These are phyloP conservation scores for Pholiota adiposa DNA, from an alignment of 1,284 basidiomycete species.

Conservation along the genomic window DNA sequence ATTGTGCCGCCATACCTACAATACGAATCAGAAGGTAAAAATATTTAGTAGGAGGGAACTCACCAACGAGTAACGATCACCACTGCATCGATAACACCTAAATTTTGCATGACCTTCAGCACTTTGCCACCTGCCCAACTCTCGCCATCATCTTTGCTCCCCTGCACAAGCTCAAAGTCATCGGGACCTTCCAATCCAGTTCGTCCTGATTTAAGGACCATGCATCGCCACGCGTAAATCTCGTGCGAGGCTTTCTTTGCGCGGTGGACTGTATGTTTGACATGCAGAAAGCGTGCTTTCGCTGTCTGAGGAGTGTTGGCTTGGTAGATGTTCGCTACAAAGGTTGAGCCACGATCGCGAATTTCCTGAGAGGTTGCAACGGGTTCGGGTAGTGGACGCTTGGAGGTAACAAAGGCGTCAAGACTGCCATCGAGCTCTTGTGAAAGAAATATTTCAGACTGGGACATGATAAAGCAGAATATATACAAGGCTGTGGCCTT, in stretches of 20 bases:
- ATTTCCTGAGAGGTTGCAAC: conserved; percentile 73
- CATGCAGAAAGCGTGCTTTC: conserved; percentile 47
- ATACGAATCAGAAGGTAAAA: background rate
- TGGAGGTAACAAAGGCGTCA: conserved; percentile 56
- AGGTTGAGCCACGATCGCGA: conserved; percentile 70
- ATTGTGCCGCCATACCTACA: conserved; percentile 80
- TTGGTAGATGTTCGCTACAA: conserved; percentile 63
- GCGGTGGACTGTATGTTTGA: conserved; percentile 57
- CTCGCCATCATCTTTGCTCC: conserved; percentile 74
- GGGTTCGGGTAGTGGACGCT: conserved; percentile 49
- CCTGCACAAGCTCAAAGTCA: conserved; percentile 69
- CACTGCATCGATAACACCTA: conserved; percentile 63
- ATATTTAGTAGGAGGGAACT: conserved; percentile 27
- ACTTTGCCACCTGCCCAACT: conserved; percentile 67
- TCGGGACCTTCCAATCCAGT: conserved; percentile 72
- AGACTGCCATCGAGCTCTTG: conserved; percentile 36
- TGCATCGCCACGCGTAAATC: conserved; percentile 76
- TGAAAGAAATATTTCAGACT: conserved; percentile 22
- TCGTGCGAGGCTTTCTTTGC: conserved; percentile 66
- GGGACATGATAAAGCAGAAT: conserved; percentile 13
- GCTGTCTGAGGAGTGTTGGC: conserved; percentile 54
- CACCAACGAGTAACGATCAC: conserved; percentile 79
- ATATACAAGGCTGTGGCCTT: background rate
- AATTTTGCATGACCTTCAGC: conserved; percentile 70
- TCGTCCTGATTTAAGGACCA: conserved; percentile 67